Conservation (phyloP, 768 basidiomycete species). For the Amanita molliuscula region DNA sequence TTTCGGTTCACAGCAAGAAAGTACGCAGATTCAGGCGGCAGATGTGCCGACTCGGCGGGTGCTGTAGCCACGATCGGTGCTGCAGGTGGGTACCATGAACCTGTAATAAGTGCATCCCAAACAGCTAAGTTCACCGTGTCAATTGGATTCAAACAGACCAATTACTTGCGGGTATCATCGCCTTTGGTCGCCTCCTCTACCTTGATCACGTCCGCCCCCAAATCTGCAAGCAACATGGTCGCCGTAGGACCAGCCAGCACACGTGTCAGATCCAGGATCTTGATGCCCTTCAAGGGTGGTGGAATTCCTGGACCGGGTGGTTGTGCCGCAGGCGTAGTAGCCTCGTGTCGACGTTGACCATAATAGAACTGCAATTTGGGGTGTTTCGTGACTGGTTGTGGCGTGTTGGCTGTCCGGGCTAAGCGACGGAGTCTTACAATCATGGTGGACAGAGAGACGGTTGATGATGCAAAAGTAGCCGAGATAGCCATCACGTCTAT, state of each 20-base stretch:
- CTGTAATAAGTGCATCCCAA: slow-evolving; percentile 20
- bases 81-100: slow-evolving; percentile 57
- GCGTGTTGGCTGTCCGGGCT: neutral
- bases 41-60: slow-evolving; percentile 44
- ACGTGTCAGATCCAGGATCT: slow-evolving; percentile 82
- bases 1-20: slow-evolving; percentile 85
- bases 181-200: slow-evolving; percentile 74
- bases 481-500: neutral
- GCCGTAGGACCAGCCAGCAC: slow-evolving; percentile 87
- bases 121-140: neutral
- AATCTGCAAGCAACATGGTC: slow-evolving; percentile 90
- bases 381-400: neutral
- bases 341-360: neutral
- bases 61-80: slow-evolving; percentile 38
- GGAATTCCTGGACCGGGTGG: slow-evolving; percentile 37
- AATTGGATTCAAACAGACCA: slow-evolving; percentile 1
- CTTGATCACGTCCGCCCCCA: slow-evolving; percentile 91
- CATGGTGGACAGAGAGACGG: neutral
- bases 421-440: neutral
- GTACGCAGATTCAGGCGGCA: slow-evolving; percentile 88
- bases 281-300: slow-evolving; percentile 72
- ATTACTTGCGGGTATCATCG: slow-evolving; percentile 74
- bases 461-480: neutral
- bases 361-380: neutral
- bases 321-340: neutral